Conservation (phyloP, 352 stramenopile species). For the Pythium phragmitis region DNA sequence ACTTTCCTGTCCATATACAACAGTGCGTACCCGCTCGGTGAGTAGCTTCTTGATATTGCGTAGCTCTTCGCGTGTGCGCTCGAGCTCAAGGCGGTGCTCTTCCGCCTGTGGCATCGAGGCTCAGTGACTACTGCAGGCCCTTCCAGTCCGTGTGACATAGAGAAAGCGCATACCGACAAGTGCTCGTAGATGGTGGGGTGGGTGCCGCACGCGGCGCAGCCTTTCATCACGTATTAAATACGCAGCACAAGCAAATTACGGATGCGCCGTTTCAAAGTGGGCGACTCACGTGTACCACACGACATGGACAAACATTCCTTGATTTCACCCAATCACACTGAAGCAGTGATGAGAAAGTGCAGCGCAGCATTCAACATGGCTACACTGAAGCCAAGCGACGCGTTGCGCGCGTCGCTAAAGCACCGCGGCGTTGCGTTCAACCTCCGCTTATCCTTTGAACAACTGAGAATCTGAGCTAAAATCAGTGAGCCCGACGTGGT, state of each 20-base stretch:
- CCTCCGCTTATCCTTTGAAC: too few relatives aligned
- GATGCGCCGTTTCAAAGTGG: constrained; percentile 16
- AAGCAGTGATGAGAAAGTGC: constrained; percentile 4
- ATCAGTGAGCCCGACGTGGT: too few relatives aligned
- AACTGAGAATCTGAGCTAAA: too few relatives aligned
- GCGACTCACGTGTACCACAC: constrained; percentile 3
- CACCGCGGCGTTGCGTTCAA: too few relatives aligned
- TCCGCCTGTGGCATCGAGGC: constrained; percentile 34
- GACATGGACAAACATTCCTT: not conserved
- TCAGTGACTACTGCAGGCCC: not conserved
- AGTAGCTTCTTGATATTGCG: constrained; percentile 41
- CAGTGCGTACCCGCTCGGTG: constrained; percentile 26
- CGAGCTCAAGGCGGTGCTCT: constrained; percentile 51
- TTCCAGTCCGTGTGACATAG: not conserved
- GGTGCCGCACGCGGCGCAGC: not conserved
- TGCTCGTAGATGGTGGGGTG: constrained; percentile 19
- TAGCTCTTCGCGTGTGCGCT: constrained; percentile 59
- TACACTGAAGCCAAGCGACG: not conserved
- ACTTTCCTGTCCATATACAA: not conserved
- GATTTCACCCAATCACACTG: constrained; percentile 7
- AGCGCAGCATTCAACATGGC: constrained; percentile 1
- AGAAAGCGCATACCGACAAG: constrained; percentile 9
- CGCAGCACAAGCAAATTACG: too few relatives aligned
- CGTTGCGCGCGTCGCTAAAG: not conserved
- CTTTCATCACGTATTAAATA: constrained; percentile 13